Evolutionary conservation across 306 rosid genomes (phyloP).

Genomic region (Benincasa hispida): DNA sequence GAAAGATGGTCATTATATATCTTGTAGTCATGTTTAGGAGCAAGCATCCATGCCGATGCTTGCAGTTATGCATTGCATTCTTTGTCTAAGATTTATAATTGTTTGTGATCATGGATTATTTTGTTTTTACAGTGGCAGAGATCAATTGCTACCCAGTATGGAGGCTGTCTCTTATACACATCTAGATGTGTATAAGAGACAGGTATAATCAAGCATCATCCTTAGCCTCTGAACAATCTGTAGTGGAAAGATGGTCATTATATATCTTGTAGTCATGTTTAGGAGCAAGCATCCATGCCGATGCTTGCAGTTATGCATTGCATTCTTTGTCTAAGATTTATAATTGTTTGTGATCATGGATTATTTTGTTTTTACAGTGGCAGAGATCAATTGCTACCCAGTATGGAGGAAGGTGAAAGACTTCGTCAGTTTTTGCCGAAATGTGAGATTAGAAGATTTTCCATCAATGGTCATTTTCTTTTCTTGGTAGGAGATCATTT

Average conservation of each 20-base stretch:
- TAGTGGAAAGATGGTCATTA: background rate
- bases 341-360: background rate
- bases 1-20: background rate
- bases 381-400: conserved; percentile 60
- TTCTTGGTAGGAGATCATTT: conserved; percentile 48
- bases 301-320: background rate
- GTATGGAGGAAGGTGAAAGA: conserved; percentile 53
- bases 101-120: background rate
- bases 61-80: background rate
- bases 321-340: background rate
- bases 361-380: conserved; percentile 39
- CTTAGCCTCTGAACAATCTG: background rate
- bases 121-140: conserved; percentile 49
- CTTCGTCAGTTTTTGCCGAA: conserved; percentile 30
- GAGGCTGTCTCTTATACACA: too few relatives aligned
- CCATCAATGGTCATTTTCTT: conserved; percentile 62
- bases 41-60: background rate
- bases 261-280: background rate
- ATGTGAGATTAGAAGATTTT: conserved; percentile 47
- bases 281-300: background rate
- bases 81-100: background rate
- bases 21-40: background rate
- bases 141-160: conserved; percentile 55
- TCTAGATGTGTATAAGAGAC: too few relatives aligned
- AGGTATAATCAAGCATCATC: background rate